Evolutionary conservation across 2,329 filamentous ascomycete species (phyloP), one percentile per base, ranked within the genome.

Genomic region (Penicillium vulpinum): DNA sequence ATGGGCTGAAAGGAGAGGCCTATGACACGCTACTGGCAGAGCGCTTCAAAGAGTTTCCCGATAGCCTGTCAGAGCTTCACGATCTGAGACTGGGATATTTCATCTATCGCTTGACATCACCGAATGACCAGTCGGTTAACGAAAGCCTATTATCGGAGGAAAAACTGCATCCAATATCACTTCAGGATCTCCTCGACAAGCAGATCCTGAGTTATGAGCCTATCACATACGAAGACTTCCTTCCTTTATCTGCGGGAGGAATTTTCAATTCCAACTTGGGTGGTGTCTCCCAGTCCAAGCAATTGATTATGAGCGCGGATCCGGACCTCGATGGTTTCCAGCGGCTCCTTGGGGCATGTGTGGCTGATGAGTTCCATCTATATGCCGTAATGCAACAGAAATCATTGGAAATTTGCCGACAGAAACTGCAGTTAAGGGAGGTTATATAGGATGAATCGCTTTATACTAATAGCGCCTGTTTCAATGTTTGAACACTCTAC

Each of bases 191-290:
- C 1, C 49, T 81, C 2, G 52, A 62, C 2, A 48, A 67, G 0
- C 72, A 73, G 0, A 26, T 72, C 3, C 36, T 83, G 0, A 62
- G 71, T 38, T 72, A 70, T 5, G 63, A 73, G 3, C 78, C 81
- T 2, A 74, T 83, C 18, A 81, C 77, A 0, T 84, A 84, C 54
- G 81, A 84, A 56, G 81, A 83, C 52, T 84, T 83, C 46, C 67
- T 84, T 4, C 81, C 81, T 0, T 66, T 84, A 2, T 82, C 79
- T 1, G 81, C 81, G 0, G 81, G 79, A 0, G 81, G 81, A 0
- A 83, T 83, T 38, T 81, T 82, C 58, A 75, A 75, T 38, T 80
- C 78, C 0, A 81, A 80, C 21, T 62, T 80, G 1, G 62, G 62
- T 2, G 60, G 45, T 9, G 47, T 50, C 2, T 65, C 63, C 2